Conservation (phyloP, 2,329 filamentous ascomycete species). For the Cercospora sesami region DNA sequence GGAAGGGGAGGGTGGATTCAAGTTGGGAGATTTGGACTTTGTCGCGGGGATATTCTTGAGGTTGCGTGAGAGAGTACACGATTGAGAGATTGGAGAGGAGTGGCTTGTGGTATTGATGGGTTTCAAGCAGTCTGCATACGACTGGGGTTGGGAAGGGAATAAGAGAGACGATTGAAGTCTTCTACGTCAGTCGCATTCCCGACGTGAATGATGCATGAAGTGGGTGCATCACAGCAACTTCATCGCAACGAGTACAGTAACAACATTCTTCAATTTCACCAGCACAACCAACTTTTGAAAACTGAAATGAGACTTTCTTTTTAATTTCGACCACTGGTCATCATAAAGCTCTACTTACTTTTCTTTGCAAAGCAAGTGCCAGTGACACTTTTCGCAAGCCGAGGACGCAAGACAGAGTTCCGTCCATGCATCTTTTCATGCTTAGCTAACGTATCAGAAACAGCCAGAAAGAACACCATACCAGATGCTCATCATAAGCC, state of each 20-base stretch:
- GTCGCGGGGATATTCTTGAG: conserved; percentile 19
- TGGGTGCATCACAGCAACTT: too few relatives aligned
- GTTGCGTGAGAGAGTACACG: neutral
- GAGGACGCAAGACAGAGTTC: neutral
- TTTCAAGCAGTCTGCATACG: neutral
- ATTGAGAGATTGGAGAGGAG: neutral
- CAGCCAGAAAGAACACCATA: neutral
- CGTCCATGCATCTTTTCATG: neutral
- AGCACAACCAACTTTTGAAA: too few relatives aligned
- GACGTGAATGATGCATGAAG: too few relatives aligned
- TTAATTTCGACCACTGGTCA: neutral
- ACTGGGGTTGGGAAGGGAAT: too few relatives aligned
- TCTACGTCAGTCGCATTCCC: too few relatives aligned
- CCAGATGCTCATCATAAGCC: neutral
- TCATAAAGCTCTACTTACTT: neutral
- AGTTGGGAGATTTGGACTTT: conserved; percentile 17
- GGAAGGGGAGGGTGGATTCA: conserved; percentile 13
- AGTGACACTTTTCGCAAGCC: neutral
- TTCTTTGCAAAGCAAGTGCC: neutral
- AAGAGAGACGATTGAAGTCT: too few relatives aligned
- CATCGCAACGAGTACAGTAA: too few relatives aligned
- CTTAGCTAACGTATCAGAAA: neutral
- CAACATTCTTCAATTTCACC: too few relatives aligned
- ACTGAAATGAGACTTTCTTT: neutral
- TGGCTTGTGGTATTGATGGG: neutral